Evolutionary conservation across 208 protist genomes (phyloP).

Genomic region (Trypanosoma conorhini): DNA sequence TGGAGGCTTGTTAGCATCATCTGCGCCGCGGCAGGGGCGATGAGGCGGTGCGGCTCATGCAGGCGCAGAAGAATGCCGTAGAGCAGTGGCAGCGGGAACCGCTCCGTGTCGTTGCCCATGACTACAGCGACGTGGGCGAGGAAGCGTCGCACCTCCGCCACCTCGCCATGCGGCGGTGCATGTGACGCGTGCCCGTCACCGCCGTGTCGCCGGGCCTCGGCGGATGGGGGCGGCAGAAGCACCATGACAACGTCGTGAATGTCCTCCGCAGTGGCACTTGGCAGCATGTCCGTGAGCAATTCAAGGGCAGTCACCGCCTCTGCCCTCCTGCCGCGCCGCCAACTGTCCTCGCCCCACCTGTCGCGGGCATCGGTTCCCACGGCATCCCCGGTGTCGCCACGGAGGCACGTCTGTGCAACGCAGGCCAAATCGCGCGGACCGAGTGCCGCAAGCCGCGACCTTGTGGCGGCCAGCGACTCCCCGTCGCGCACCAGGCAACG

Average conservation of each 20-base stretch:
- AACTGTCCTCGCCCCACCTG: no score
- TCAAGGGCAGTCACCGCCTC: constrained; percentile 17
- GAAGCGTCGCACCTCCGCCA: constrained; percentile 18
- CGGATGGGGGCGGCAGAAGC: constrained; percentile 14
- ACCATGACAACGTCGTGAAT: constrained; percentile 24
- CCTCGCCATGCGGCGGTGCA: background rate
- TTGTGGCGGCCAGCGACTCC: constrained; percentile 24
- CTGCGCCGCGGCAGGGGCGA: constrained; percentile 18
- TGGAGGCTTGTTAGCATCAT: constrained; percentile 21
- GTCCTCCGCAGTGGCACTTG: constrained; percentile 23
- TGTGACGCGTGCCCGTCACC: background rate
- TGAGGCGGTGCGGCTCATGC: constrained; percentile 23
- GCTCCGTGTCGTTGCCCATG: constrained; percentile 39
- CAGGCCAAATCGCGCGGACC: constrained; percentile 24
- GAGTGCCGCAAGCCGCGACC: constrained; percentile 21
- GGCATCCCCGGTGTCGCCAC: background rate
- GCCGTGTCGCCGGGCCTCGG: background rate
- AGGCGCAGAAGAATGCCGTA: constrained; percentile 16
- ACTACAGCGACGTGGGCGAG: constrained; percentile 39
- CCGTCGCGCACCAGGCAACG: constrained; percentile 19
- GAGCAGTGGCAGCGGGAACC: constrained; percentile 28
- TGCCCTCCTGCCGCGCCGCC: background rate
- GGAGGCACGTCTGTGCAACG: constrained; percentile 16
- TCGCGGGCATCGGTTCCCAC: background rate
- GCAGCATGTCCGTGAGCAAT: constrained; percentile 31